Base-by-base conservation (phyloP, 2,329 filamentous ascomycete genomes). In the Myriosclerotinia scirpicola region DNA sequence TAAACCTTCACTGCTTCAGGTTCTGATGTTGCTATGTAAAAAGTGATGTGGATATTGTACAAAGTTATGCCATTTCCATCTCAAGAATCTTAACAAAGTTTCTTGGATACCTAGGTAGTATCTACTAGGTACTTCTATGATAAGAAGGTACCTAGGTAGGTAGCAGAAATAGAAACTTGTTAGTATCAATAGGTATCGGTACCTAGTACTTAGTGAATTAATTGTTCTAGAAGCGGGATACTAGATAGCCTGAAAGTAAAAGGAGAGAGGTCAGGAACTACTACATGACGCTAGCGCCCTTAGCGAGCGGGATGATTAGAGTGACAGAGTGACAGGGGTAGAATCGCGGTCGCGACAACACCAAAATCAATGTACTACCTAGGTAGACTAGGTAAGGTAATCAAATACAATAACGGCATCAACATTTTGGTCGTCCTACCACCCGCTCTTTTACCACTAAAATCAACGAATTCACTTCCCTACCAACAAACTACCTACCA, bases 341-440 rank as follows among this genome's bases (percentile, higher is more conserved):
- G n/a, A 12, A 53, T 65, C 65, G 58, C 65, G 65, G 60, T 55
- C 58, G 65, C 58, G 65, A 66, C 58, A 66, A 63, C 65, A 60
- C 22, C 40, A 60, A 60, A 65, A 52, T 65, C 30, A 59, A 26
- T 26, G 26, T 3, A 26, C 26, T 26, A n/a, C n/a, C n/a, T n/a
- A n/a, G n/a, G n/a, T n/a, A 26, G 26, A 26, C 26, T 26, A 26
- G 26, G 26, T 26, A 26, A 26, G 30, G 54, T 55, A 55, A 64
- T 34, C n/a, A 44, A 53, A 64, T 65, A 54, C 53, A 63, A 3
- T 6, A 5, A 34, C 30, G 6, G 64, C 56, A 70, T 71, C 69
- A 71, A 71, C 68, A 69, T 56, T 61, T 59, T 64, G 56, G 66
- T 54, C 56, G 66, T 54, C 56, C 34, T 67, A 69, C 68, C 64